Base-by-base conservation (phyloP, 2,329 filamentous ascomycete genomes). In the Dothideomycetes sp. region DNA sequence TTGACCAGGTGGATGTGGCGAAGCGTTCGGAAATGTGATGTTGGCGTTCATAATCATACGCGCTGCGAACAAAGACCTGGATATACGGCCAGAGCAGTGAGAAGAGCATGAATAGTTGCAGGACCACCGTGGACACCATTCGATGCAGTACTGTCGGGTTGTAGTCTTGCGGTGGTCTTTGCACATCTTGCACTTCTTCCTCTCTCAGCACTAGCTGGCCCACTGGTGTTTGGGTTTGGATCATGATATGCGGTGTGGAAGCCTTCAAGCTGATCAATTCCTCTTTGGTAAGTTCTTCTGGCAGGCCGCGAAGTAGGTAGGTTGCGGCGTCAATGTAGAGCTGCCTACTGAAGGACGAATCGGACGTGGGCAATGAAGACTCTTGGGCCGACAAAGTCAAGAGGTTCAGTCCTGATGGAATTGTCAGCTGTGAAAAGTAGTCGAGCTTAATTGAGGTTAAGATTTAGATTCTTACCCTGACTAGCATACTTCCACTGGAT, bases 271-370 rank as follows among this genome's bases (percentile, higher is more conserved):
- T 67, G 17, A 69, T 52, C 19, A 60, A 54, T 52, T 83, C 79
- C 45, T 70, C 66, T 2, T 60, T 58, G 22, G 69, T 70, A 19
- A 83, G 66, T 36, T 79, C 64, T 2, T 57, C 45, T 0, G 79
- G 79, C 0, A 83, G 64, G 5, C 72, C 78, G 44, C 70, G 70
- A n/a, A 83, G 64, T 17, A 83, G 63, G 53, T 81, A 81, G 3
- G 72, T 70, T 3, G 80, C 58, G 42, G 75, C 71, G 48, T 81
- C 74, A 36, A 83, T 59, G 55, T 81, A 83, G 8, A 79, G 66
- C 46, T 75, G 73, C 18, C 79, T 69, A 37, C 73, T 71, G 48
- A 76, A 69, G n/a, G 56, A 51, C 3, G 60, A 42, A 34, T 66
- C 61, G 31, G 49, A 49, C 3, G 50, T 43, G 4, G 56, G 47